phyloP scores from a whole-genome alignment of 179 eudicot species.

The Camellia oleifera region DNA sequence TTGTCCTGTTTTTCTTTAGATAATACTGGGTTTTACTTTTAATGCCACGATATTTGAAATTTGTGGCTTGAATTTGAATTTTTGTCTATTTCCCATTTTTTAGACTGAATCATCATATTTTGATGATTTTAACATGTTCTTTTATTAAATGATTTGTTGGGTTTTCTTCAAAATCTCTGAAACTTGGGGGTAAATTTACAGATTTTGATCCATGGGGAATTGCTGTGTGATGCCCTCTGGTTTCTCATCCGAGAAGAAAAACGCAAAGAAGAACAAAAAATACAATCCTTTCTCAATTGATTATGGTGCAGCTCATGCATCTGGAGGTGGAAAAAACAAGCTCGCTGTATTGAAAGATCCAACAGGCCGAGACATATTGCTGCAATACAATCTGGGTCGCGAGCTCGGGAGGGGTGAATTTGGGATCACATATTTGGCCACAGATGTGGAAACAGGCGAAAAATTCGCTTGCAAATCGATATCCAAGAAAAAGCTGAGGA shows the following conservation, averaged over 20 bases:
- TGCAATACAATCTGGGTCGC: slow-evolving; percentile 36
- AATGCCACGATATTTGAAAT: too few species aligned
- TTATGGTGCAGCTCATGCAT: slow-evolving; percentile 35
- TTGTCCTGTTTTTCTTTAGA: too few species aligned
- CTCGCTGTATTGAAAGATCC: slow-evolving; percentile 44
- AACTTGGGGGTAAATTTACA: background rate
- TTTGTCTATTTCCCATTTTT: background rate
- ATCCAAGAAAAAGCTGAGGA: slow-evolving; percentile 54
- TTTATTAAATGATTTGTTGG: background rate
- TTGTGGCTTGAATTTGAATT: too few species aligned
- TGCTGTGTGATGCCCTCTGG: slow-evolving; percentile 49
- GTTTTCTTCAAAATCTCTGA: too few species aligned
- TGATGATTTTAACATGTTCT: background rate
- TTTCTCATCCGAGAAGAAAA: slow-evolving; percentile 5
- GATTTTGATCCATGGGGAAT: slow-evolving; percentile 43
- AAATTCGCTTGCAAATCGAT: slow-evolving; percentile 50
- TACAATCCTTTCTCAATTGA: slow-evolving; percentile 56
- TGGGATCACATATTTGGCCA: slow-evolving; percentile 52
- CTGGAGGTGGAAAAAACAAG: slow-evolving; percentile 25
- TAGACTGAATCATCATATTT: background rate
- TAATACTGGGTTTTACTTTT: too few species aligned
- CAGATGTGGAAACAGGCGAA: slow-evolving; percentile 36
- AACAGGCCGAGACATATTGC: slow-evolving; percentile 43
- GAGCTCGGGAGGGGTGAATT: slow-evolving; percentile 59
- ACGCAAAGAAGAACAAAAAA: slow-evolving; percentile 31